Percentiles rank a stretch among this genome's conserved stretches.
Evolutionary conservation across 164 flowering plant genomes (phyloP).

Genomic region (Vitis riparia): DNA sequence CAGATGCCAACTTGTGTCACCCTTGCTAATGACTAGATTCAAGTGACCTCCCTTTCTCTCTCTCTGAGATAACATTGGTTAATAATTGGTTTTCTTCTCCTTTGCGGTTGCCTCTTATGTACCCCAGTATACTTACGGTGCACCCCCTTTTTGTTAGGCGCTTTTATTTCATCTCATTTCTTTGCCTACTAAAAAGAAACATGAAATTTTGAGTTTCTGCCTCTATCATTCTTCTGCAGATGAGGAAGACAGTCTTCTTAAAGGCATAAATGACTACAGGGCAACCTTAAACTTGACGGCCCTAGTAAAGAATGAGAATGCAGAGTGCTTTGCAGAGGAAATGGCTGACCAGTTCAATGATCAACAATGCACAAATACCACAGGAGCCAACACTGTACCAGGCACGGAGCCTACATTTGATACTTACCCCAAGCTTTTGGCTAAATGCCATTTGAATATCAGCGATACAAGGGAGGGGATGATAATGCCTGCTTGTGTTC

Average conservation of each 20-base stretch:
- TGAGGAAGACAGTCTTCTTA: slow-evolving; percentile 65
- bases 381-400: slow-evolving; percentile 46
- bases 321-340: slow-evolving; percentile 75
- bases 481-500: slow-evolving; percentile 77
- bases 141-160: too few relatives aligned
- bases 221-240: slow-evolving; percentile 33
- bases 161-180: too few relatives aligned
- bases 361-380: slow-evolving; percentile 45
- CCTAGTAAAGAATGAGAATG: slow-evolving; percentile 56
- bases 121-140: too few relatives aligned
- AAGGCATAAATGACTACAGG: slow-evolving; percentile 68
- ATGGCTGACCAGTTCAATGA: slow-evolving; percentile 44
- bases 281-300: slow-evolving; percentile 43
- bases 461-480: slow-evolving; percentile 57
- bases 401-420: slow-evolving; percentile 42
- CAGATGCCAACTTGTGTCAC: too few relatives aligned
- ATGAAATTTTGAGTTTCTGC: too few relatives aligned
- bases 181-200: too few relatives aligned
- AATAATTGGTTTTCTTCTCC: too few relatives aligned
- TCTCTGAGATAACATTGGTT: too few relatives aligned
- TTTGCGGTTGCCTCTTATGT: too few relatives aligned
- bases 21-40: too few relatives aligned
- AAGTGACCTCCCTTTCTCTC: too few relatives aligned
- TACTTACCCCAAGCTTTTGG: slow-evolving; percentile 48
- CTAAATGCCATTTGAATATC: slow-evolving; percentile 62